These are phyloP conservation scores for Pseudonitzschia multiseries DNA, from an alignment of 108 stramenopile species.

Conservation along the genomic window DNA sequence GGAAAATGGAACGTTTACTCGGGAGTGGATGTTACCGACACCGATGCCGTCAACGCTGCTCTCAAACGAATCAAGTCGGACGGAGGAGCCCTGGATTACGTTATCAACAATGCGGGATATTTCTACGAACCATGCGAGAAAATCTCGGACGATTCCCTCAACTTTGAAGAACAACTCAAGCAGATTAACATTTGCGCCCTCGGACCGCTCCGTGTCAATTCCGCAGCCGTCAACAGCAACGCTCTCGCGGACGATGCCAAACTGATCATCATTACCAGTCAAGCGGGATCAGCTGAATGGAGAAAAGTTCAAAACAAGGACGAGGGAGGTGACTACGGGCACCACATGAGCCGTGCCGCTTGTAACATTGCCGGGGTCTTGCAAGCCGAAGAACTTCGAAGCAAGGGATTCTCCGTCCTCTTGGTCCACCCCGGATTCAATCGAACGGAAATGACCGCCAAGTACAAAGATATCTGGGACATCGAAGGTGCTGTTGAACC, in stretches of 20 bases:
- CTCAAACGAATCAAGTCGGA: conserved; percentile 61
- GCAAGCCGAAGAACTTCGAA: conserved; percentile 78
- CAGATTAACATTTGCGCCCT: conserved; percentile 89
- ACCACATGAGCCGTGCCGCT: conserved; percentile 92
- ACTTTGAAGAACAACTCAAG: conserved; percentile 87
- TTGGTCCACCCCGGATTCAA: conserved; percentile 92
- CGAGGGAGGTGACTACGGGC: conserved; percentile 83
- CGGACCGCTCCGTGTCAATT: conserved; percentile 84
- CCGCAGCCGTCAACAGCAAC: conserved; percentile 61
- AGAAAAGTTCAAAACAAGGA: conserved; percentile 77
- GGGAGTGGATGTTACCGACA: conserved; percentile 85
- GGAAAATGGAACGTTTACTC: conserved; percentile 73
- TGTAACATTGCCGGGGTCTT: conserved; percentile 87
- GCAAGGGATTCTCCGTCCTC: conserved; percentile 74
- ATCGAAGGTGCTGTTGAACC: conserved; percentile 85
- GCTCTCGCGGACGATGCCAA: conserved; percentile 74
- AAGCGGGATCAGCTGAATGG: conserved; percentile 88
- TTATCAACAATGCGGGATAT: conserved; percentile 90
- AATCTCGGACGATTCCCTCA: conserved; percentile 66
- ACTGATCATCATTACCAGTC: conserved; percentile 85
- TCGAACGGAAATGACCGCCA: conserved; percentile 89
- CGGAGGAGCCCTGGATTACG: conserved; percentile 73
- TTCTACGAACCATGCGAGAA: conserved; percentile 79
- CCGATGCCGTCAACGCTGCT: conserved; percentile 64
- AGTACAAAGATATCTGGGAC: conserved; percentile 90